Evolutionary conservation across 2,329 filamentous ascomycete genomes (phyloP).

Genomic region (Didymosphaeria variabile): DNA sequence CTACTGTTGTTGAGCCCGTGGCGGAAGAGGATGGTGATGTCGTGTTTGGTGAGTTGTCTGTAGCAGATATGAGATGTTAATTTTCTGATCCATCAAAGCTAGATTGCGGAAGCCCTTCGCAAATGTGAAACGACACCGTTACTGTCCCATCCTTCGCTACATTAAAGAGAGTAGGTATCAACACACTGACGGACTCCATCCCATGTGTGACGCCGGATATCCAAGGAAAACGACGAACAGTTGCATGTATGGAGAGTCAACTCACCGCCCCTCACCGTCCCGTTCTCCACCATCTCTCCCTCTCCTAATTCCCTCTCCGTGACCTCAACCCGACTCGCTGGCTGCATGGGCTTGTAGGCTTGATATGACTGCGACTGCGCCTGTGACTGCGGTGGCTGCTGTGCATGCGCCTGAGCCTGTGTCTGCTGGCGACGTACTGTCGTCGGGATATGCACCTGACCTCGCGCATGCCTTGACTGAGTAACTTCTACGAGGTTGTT

Average conservation of each 20-base stretch:
- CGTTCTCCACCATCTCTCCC: neutral
- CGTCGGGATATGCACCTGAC: neutral
- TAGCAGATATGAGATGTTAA: too few species aligned
- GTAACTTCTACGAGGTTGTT: neutral
- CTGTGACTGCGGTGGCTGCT: neutral
- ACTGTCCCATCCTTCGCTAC: too few species aligned
- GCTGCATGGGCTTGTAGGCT: neutral
- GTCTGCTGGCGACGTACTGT: neutral
- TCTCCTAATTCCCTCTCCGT: neutral
- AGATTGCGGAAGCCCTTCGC: neutral
- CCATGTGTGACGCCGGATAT: too few species aligned
- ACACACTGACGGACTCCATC: too few species aligned
- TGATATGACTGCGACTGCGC: neutral
- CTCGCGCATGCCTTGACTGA: neutral
- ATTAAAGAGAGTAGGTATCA: too few species aligned
- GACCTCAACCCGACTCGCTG: neutral
- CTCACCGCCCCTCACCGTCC: neutral
- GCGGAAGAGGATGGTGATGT: neutral
- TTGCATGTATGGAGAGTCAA: neutral
- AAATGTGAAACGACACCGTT: too few species aligned
- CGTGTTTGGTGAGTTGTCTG: neutral
- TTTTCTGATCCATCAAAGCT: neutral
- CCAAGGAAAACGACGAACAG: neutral
- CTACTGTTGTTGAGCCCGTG: too few species aligned
- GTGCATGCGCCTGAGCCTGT: neutral